Evolutionary conservation across 352 stramenopile genomes (phyloP).

Genomic region (Elongisporangium senticosum): DNA sequence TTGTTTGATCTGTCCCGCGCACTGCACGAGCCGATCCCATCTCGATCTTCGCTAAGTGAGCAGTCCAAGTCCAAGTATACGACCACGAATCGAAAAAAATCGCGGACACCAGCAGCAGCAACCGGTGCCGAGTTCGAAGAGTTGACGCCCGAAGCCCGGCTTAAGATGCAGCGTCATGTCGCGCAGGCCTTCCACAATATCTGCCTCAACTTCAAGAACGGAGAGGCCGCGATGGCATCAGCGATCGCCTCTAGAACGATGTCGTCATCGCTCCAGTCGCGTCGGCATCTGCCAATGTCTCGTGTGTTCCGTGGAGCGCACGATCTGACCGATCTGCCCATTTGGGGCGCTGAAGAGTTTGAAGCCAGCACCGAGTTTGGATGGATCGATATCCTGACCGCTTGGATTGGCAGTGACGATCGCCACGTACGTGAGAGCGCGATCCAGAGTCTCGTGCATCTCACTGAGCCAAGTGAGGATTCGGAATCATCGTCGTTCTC

Average conservation of each 20-base stretch:
- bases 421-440: slow-evolving; percentile 53
- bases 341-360: slow-evolving; percentile 71
- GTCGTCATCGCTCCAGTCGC: slow-evolving; percentile 47
- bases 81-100: slow-evolving; percentile 27
- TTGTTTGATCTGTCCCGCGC: slow-evolving; percentile 45
- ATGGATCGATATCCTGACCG: slow-evolving; percentile 77
- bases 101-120: slow-evolving; percentile 11
- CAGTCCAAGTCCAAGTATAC: neutral
- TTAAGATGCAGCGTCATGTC: slow-evolving; percentile 24
- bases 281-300: slow-evolving; percentile 60
- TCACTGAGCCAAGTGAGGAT: slow-evolving; percentile 25
- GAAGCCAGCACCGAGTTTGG: slow-evolving; percentile 69
- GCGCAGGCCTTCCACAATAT: slow-evolving; percentile 46
- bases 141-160: neutral
- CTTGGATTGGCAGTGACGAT: slow-evolving; percentile 57
- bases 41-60: neutral
- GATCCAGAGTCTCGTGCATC: slow-evolving; percentile 58
- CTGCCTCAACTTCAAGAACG: slow-evolving; percentile 52
- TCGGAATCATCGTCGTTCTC: neutral
- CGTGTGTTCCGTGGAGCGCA: slow-evolving; percentile 41
- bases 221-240: slow-evolving; percentile 34
- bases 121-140: neutral
- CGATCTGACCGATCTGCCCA: slow-evolving; percentile 64
- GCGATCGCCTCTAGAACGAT: slow-evolving; percentile 30
- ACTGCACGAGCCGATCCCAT: slow-evolving; percentile 27